Percentiles rank a stretch among this genome's conserved stretches.
Conservation (phyloP, 1,284 basidiomycete species). For the Irpex lacteus region DNA sequence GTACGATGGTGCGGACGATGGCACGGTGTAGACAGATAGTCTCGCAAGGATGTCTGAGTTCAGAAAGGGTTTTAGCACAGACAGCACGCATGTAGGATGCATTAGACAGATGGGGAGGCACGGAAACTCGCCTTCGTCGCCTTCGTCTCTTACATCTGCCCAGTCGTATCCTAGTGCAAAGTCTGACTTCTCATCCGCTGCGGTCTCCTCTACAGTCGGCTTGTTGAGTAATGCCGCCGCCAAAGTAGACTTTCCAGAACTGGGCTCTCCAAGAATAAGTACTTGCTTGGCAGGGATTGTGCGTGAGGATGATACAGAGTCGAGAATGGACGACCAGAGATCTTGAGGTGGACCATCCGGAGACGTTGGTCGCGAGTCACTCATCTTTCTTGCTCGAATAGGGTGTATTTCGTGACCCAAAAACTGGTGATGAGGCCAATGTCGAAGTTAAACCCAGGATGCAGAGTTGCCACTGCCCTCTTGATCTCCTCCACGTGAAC, state of each 20-base stretch:
- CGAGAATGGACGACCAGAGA: constrained; percentile 88
- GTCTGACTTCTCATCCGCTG: constrained; percentile 55
- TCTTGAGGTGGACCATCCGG: constrained; percentile 74
- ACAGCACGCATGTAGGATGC: background rate
- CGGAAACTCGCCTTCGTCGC: constrained; percentile 85
- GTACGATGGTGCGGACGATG: constrained; percentile 74
- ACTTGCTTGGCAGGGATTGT: constrained; percentile 87
- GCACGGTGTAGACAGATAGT: constrained; percentile 86
- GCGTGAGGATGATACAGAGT: constrained; percentile 82
- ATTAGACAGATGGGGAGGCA: background rate
- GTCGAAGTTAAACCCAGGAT: background rate
- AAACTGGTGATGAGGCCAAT: background rate
- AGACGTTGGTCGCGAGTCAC: constrained; percentile 55
- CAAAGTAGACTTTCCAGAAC: constrained; percentile 75
- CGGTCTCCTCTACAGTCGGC: constrained; percentile 48
- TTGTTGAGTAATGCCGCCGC: constrained; percentile 71
- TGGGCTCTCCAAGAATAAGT: constrained; percentile 75
- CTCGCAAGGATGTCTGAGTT: constrained; percentile 77
- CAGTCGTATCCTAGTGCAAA: constrained; percentile 89
- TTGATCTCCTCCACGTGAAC: background rate
- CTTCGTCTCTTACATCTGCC: constrained; percentile 82
- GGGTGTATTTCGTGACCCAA: background rate
- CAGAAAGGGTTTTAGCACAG: constrained; percentile 8
- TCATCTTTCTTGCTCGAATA: constrained; percentile 26
- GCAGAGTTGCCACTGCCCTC: background rate